Base-by-base conservation (phyloP, 2,329 filamentous ascomycete genomes). In the Apiospora rasikravindrae region DNA sequence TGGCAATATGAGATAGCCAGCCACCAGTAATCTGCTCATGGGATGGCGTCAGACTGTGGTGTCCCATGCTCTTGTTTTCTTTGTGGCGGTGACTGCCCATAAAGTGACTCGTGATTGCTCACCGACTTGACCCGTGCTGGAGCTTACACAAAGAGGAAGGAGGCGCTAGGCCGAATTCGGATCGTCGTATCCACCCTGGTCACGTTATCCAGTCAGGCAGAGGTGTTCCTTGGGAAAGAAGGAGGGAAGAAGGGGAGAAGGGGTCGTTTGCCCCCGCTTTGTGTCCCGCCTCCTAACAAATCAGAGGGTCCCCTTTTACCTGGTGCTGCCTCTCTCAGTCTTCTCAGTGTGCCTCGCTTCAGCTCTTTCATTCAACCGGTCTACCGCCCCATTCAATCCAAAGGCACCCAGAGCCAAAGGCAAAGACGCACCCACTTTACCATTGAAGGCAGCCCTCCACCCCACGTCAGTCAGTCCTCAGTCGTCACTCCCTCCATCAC, bases 21-120 rank as follows among this genome's bases (percentile, higher is more conserved):
- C 42, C 42, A 29, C 42, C 40, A 49, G 4, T n/a, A 10, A 3
- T 22, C 10, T n/a, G 16, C 6, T 47, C 1, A 8, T 7, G 44
- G 24, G 13, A 19, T 37, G 22, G 67, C 44, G 44, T 49, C 47
- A 37, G 33, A 3, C 8, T 10, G 4, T 37, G 49, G 8, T 33
- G 14, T 14, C 19, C 33, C 26, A 37, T 37, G 67, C 26, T 14
- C 44, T 69, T 7, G 22, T 49, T 69, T 22, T 22, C 44, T n/a
- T 22, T 29, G 26, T 69, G 67, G 44, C 67, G 44, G 37, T 69
- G 44, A 69, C n/a, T 24, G 37, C 19, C 3, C 44, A 4, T 37
- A 13, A 22, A 22, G 44, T 47, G 67, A 49, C 67, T 69, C 67
- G 67, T 69, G 67, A 69, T 49, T 69, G 67, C 67, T 69, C 67